Evolutionary conservation across 768 basidiomycete genomes (phyloP).

Genomic region (Tubosaeta sp.): DNA sequence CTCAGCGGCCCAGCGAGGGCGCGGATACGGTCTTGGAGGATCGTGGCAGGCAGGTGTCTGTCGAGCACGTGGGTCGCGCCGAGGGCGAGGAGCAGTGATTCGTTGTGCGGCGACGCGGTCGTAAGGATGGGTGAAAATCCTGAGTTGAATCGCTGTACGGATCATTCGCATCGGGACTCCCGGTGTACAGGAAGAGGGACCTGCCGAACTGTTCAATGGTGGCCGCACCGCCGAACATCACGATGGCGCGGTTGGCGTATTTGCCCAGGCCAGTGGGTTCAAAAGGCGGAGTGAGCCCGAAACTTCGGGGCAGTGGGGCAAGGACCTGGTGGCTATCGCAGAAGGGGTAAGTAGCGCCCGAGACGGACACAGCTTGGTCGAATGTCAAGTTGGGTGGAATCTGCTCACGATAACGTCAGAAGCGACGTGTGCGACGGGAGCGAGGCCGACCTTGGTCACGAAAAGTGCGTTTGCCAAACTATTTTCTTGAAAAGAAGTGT

Average conservation of each 20-base stretch:
- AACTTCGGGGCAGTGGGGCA: conserved; percentile 19
- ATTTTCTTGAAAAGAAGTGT: conserved; percentile 23
- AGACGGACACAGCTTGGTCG: conserved; percentile 35
- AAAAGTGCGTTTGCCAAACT: conserved; percentile 15
- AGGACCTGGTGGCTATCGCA: conserved; percentile 33
- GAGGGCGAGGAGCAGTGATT: conserved; percentile 23
- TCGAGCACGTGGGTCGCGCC: conserved; percentile 38
- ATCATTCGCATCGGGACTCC: background rate
- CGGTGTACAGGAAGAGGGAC: background rate
- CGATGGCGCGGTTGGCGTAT: conserved; percentile 27
- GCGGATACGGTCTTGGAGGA: conserved; percentile 4
- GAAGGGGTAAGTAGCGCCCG: conserved; percentile 31
- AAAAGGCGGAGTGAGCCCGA: conserved; percentile 26
- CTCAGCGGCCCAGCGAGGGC: background rate
- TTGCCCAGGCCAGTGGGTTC: conserved; percentile 26
- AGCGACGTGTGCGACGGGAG: background rate
- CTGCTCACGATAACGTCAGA: conserved; percentile 5
- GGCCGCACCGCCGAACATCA: conserved; percentile 36
- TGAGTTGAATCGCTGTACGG: conserved; percentile 28
- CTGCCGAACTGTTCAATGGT: conserved; percentile 37
- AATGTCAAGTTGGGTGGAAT: conserved; percentile 33
- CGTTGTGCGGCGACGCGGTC: conserved; percentile 34
- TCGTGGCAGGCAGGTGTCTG: conserved; percentile 5
- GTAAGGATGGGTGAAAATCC: conserved; percentile 34
- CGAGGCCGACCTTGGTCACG: conserved; percentile 12